phyloP scores from a whole-genome alignment of 2,329 filamentous ascomycete species.

The Fusarium sp. region DNA sequence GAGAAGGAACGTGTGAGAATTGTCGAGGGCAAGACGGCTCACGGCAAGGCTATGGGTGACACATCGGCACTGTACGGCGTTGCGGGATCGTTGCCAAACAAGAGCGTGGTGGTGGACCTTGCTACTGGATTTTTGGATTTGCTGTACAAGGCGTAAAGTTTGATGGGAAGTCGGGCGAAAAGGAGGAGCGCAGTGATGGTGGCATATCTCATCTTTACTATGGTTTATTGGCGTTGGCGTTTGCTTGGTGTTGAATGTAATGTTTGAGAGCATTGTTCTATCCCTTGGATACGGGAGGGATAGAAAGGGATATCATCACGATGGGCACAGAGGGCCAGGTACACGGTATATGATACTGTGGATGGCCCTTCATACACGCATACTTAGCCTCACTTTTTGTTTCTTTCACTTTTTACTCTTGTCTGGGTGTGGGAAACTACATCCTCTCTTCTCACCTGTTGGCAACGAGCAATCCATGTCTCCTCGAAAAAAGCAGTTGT shows the following conservation, averaged over 20 bases:
- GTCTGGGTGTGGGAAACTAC: background rate
- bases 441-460: background rate
- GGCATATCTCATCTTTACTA: constrained; percentile 9
- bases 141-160: constrained; percentile 82
- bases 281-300: background rate
- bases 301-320: background rate
- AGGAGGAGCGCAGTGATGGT: constrained; percentile 5
- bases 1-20: constrained; percentile 82
- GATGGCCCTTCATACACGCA: background rate
- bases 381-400: background rate
- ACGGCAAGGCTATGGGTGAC: constrained; percentile 79
- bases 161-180: constrained; percentile 1
- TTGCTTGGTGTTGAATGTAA: constrained; percentile 5
- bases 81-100: constrained; percentile 93
- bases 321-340: background rate
- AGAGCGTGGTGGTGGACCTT: constrained; percentile 91
- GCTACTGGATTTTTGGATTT: constrained; percentile 93
- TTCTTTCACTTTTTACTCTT: background rate
- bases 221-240: constrained; percentile 28
- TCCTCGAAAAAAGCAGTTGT: background rate
- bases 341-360: background rate
- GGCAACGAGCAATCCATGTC: background rate
- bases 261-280: background rate
- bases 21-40: constrained; percentile 74
- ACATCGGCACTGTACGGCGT: constrained; percentile 93